Conservation (phyloP, 441 rosid genomes). For the Monsonia emarginata region DNA sequence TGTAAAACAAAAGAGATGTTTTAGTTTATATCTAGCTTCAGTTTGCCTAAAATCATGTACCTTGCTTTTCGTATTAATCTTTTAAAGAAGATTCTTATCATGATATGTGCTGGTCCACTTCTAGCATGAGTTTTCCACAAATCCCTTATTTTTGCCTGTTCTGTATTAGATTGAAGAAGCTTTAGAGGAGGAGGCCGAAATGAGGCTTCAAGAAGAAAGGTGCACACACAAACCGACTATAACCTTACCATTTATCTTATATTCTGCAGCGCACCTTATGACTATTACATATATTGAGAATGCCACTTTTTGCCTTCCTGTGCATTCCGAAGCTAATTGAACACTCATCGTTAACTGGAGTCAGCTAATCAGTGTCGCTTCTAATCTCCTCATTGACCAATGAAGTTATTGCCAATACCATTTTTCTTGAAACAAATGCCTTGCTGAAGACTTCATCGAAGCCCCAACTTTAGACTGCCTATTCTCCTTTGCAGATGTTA, state of each 20-base stretch:
- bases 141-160: not conserved
- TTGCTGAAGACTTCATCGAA: not conserved
- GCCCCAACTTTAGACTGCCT: not conserved
- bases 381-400: not conserved
- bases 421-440: not conserved
- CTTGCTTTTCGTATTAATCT: not conserved
- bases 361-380: not conserved
- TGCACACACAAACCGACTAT: slow-evolving; percentile 12
- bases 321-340: not conserved
- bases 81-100: not conserved
- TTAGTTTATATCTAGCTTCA: not conserved
- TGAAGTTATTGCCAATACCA: not conserved
- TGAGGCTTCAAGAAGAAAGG: slow-evolving; percentile 68
- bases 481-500: not conserved
- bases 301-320: not conserved
- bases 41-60: not conserved
- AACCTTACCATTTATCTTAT: not conserved
- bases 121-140: not conserved
- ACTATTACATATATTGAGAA: not conserved
- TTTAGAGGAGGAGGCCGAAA: slow-evolving; percentile 58
- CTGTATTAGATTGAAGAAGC: slow-evolving; percentile 46
- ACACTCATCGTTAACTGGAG: not conserved
- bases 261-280: not conserved
- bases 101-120: not conserved
- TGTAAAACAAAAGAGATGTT: not conserved